Evolutionary conservation across 108 stramenopile genomes (phyloP).

Genomic region (Skeletonema grethae): DNA sequence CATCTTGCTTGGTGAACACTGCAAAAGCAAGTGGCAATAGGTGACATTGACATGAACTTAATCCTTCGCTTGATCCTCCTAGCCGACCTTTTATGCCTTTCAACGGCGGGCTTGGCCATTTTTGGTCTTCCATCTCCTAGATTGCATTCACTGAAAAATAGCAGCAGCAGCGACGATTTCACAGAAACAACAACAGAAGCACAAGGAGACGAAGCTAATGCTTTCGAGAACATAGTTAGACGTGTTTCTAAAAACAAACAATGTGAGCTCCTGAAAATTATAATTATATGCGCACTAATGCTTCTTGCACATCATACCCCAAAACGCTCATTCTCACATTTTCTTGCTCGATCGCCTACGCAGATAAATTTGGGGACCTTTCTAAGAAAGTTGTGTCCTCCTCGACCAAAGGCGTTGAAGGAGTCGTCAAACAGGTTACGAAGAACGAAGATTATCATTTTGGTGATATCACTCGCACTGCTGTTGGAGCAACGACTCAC

Average conservation of each 20-base stretch:
- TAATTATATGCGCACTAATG: background rate
- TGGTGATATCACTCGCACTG: conserved; percentile 13
- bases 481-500: background rate
- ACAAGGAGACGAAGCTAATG: background rate
- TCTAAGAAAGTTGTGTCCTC: conserved; percentile 25
- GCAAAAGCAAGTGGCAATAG: too few relatives aligned
- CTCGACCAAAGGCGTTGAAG: conserved; percentile 17
- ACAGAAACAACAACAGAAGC: too few relatives aligned
- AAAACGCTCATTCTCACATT: background rate
- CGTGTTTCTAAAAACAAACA: conserved; percentile 22
- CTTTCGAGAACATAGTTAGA: conserved; percentile 33
- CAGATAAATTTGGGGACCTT: conserved; percentile 37
- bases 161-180: background rate
- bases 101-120: background rate
- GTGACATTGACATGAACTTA: background rate
- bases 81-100: background rate
- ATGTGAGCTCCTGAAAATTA: background rate
- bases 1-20: too few relatives aligned
- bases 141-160: background rate
- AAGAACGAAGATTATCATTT: conserved; percentile 35
- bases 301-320: background rate
- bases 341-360: background rate
- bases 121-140: background rate
- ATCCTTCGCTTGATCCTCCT: background rate
- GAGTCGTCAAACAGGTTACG: conserved; percentile 22